Evolutionary conservation across 2,329 filamentous ascomycete genomes (phyloP), one percentile per base, ranked within the genome.

Genomic region (Colletotrichum sublineola): DNA sequence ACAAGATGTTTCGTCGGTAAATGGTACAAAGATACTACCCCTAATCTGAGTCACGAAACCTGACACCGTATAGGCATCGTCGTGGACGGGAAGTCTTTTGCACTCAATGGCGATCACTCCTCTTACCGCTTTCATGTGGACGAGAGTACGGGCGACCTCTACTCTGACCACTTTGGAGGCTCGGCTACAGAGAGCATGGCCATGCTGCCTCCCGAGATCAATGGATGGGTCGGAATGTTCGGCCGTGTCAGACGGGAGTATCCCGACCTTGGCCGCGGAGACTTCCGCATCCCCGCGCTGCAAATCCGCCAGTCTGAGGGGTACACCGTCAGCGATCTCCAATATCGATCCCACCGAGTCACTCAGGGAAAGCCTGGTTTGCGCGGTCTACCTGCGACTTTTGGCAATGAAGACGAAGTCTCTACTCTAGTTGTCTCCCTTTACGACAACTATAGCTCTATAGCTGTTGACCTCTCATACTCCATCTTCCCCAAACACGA

Each of bases 121-220:
- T 91, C 89, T 1, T 92, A 92, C 76, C 87, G 88, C 55, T 91
- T 92, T 78, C 90, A 91, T 74, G 88, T 91, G 56, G 87, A 92
- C 73, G 80, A 85, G 3, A 77, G 77, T 11, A 88, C 86, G 0
- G 85, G 87, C 5, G 89, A 92, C 67, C 82, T 92, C 48, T 78
- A 89, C 20, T 85, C 87, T 0, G 89, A 91, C 75, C 90, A 92
- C 76, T 92, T 90, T 74, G 90, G 90, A 53, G 89, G 85, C 15
- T 84, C 83, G 1, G 82, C 86, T 3, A 85, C 84, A 2, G 90
- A 90, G 62, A 84, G 87, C 1, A 64, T 73, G 48, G 60, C 24
- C 2, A 65, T 70, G 60, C 66, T 73, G 15, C 24, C 60, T 31
- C 83, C 85, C 0, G 81, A 83, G 1, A 81, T 84, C 48, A 77